Evolutionary conservation across 495 filamentous ascomycete species (phyloP).

Genomic region (Hypomontagnella submonticulosa): DNA sequence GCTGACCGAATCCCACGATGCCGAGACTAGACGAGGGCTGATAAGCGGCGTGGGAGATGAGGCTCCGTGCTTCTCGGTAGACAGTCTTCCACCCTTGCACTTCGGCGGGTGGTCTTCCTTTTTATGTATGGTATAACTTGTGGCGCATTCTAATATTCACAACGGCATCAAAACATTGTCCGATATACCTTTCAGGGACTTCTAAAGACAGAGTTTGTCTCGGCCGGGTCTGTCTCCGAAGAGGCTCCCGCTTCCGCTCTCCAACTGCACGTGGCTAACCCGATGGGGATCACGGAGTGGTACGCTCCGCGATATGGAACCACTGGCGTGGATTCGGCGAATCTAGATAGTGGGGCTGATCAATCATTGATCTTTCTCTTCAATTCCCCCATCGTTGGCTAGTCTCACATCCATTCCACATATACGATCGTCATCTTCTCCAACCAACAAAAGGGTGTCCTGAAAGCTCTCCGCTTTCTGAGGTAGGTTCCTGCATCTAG

Average conservation of each 20-base stretch:
- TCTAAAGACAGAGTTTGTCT: too few species aligned
- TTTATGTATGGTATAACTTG: too few species aligned
- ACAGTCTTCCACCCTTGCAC: slow-evolving; percentile 37
- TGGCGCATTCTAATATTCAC: background rate
- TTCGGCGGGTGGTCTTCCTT: slow-evolving; percentile 27
- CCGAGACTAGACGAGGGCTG: slow-evolving; percentile 9
- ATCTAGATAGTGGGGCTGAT: slow-evolving; percentile 6
- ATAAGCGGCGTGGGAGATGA: slow-evolving; percentile 33
- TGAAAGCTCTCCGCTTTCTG: slow-evolving; percentile 1
- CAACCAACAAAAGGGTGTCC: slow-evolving; percentile 8
- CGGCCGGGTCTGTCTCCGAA: slow-evolving; percentile 29
- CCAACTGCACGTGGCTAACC: slow-evolving; percentile 40
- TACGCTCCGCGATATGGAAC: slow-evolving; percentile 47
- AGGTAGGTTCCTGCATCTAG: slow-evolving; percentile 33
- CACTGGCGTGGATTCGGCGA: slow-evolving; percentile 27
- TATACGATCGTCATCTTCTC: slow-evolving; percentile 12
- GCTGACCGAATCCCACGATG: slow-evolving; percentile 13
- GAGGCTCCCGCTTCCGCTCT: slow-evolving; percentile 27
- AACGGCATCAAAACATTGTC: background rate
- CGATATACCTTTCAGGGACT: background rate
- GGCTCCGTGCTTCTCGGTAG: slow-evolving; percentile 42
- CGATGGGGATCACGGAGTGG: slow-evolving; percentile 48
- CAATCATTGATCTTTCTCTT: slow-evolving; percentile 5
- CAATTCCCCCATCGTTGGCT: background rate
- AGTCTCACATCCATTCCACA: slow-evolving; percentile 4